Evolutionary conservation across 2,329 filamentous ascomycete species (phyloP).

Genomic region (Aspergillus sp.): DNA sequence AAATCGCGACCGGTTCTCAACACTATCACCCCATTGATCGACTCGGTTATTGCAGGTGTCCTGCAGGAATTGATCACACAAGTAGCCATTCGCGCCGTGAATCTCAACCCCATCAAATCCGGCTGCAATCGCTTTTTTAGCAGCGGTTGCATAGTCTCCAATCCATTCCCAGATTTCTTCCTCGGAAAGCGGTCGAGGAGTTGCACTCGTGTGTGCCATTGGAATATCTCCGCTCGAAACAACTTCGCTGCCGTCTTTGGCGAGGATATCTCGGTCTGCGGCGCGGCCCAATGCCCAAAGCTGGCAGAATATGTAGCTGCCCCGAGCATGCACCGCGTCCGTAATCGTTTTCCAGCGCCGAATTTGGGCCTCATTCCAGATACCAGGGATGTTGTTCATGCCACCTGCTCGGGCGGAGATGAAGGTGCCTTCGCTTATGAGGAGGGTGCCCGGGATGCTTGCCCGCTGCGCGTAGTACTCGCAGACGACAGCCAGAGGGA

Average conservation of each 20-base stretch:
- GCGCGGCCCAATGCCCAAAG: conserved; percentile 61
- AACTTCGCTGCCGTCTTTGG: conserved; percentile 10
- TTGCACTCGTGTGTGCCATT: conserved; percentile 11
- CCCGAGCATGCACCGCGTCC: conserved; percentile 62
- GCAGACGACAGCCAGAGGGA: conserved; percentile 34
- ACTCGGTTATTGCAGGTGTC: conserved; percentile 49
- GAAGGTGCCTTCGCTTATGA: conserved; percentile 59
- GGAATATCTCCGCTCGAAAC: conserved; percentile 11
- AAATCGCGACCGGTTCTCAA: conserved; percentile 56
- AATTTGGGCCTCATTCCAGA: conserved; percentile 55
- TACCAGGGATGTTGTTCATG: conserved; percentile 47
- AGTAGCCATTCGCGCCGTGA: conserved; percentile 51
- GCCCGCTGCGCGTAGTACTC: conserved; percentile 54
- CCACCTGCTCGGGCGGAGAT: conserved; percentile 25
- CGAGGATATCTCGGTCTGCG: conserved; percentile 38
- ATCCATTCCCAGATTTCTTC: conserved; percentile 47
- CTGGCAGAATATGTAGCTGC: conserved; percentile 60
- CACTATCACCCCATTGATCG: conserved; percentile 52
- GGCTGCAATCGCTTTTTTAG: conserved; percentile 53
- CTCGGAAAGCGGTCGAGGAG: conserved; percentile 24
- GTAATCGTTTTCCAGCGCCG: conserved; percentile 60
- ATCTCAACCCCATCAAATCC: conserved; percentile 56
- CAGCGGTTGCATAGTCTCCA: conserved; percentile 45
- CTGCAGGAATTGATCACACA: conserved; percentile 54
- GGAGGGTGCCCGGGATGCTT: conserved; percentile 52